Evolutionary conservation across 805 yeast species (phyloP), one percentile per base, ranked within the genome.

Genomic region (Metschnikowia bowlesiae): DNA sequence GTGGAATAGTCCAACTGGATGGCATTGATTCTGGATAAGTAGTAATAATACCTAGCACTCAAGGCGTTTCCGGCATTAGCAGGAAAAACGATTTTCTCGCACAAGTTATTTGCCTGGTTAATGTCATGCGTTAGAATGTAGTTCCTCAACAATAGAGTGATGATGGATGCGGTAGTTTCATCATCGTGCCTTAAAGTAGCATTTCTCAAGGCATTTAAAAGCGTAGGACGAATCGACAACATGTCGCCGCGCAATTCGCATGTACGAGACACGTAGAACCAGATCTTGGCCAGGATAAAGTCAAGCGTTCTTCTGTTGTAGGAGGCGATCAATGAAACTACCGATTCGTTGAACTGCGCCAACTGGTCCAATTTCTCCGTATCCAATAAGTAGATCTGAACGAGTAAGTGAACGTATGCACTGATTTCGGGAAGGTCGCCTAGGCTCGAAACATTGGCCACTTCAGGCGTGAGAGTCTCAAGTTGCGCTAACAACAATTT

Each of bases 1-100:
- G 87, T 75, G 1, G 96, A 83, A 68, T 94, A 94, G 69, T 94
- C 91, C 59, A 94, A 81, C 73, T 92, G 98, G 57, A 94, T 85
- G 4, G 97, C 89, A 61, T 83, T 83, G 62, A 94, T 88, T 57
- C 87, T 84, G n/a, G 97, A 92, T 65, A 90, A 73, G 64, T 94
- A 94, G 71, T 86, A 94, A 69, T 83, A 86, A 66, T 90, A 91
- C 69, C 99, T 82, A 8, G 97, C 96, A 44, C 85, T 89, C 62
- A 92, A 80, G 3, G 97, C 87, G 57, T 89, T 89, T 18, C 89
- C 84, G 6, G 94, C 92, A 49, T 82, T 78, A 53, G 79, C 83
- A 28, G 98, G 98, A 68, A 92, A 94, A 53, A 85, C 88, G 28
- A 90, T 81, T 69, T 94, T 94, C 59, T 87, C 88, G 34, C 92